Conservation (phyloP, 2,329 filamentous ascomycete species). For the Paracoccidioides lutzii region DNA sequence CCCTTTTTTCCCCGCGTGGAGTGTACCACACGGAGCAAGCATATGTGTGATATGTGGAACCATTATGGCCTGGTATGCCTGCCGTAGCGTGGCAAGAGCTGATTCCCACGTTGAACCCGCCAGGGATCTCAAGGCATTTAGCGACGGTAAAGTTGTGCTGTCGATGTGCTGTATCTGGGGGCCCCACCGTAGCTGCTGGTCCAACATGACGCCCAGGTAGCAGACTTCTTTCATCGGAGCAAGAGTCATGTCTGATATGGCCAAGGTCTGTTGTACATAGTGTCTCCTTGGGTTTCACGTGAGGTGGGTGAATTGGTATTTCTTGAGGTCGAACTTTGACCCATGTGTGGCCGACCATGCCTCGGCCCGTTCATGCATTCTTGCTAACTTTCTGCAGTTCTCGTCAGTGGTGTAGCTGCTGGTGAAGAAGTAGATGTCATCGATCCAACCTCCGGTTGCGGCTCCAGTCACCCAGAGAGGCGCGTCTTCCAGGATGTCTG, state of each 20-base stretch:
- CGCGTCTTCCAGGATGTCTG: constrained; percentile 12
- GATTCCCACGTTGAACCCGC: constrained; percentile 15
- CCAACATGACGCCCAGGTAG: constrained; percentile 16
- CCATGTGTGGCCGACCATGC: constrained; percentile 12
- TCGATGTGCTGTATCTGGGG: constrained; percentile 14
- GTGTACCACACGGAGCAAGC: too few species aligned
- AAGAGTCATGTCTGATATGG: constrained; percentile 8
- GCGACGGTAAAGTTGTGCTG: constrained; percentile 10
- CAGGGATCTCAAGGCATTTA: constrained; percentile 15
- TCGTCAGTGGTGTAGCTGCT: constrained; percentile 4
- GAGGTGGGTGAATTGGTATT: constrained; percentile 17
- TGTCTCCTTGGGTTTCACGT: constrained; percentile 10
- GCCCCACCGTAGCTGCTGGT: constrained; percentile 14
- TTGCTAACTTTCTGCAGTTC: constrained; percentile 12
- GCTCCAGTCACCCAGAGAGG: constrained; percentile 3
- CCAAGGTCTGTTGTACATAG: constrained; percentile 9
- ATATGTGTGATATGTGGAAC: neutral
- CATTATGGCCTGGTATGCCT: neutral
- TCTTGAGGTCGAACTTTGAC: constrained; percentile 13
- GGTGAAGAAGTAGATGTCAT: constrained; percentile 7
- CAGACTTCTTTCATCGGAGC: constrained; percentile 7
- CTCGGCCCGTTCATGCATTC: constrained; percentile 9
- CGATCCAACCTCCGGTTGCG: constrained; percentile 8
- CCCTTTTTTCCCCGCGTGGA: too few species aligned
- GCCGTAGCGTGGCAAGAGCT: neutral